Evolutionary conservation across 2,329 filamentous ascomycete genomes (phyloP).

Genomic region (Exophiala aquamarina): DNA sequence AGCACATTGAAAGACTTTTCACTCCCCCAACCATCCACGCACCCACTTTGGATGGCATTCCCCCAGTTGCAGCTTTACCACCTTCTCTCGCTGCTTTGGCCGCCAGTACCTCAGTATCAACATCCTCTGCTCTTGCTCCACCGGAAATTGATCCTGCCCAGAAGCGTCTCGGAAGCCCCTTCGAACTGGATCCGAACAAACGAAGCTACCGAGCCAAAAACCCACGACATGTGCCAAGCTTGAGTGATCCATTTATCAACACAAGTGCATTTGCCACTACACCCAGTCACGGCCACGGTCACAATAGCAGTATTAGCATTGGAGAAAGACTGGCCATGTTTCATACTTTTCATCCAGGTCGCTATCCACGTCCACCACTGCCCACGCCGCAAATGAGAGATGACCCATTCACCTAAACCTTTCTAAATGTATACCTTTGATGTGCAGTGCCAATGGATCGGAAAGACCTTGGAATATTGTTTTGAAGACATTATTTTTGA

Average conservation of each 20-base stretch:
- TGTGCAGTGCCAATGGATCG: too few relatives aligned
- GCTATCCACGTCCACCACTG: background rate
- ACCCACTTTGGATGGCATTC: conserved; percentile 28
- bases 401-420: conserved; percentile 19
- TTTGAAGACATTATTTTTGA: too few relatives aligned
- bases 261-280: conserved; percentile 23
- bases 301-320: conserved; percentile 23
- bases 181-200: conserved; percentile 39
- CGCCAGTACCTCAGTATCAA: conserved; percentile 18
- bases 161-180: conserved; percentile 50
- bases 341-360: conserved; percentile 15
- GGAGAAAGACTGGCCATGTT: conserved; percentile 25
- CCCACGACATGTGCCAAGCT: conserved; percentile 42
- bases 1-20: conserved; percentile 55
- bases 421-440: too few relatives aligned
- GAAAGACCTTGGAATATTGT: too few relatives aligned
- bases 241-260: conserved; percentile 45
- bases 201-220: conserved; percentile 35
- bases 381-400: conserved; percentile 10
- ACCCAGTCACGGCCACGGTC: conserved; percentile 15
- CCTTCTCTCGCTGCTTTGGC: conserved; percentile 20
- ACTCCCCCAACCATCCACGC: conserved; percentile 41
- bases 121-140: conserved; percentile 30
- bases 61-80: conserved; percentile 23
- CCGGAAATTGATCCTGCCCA: conserved; percentile 39